Percentiles rank a stretch among this genome's conserved stretches.
These are phyloP conservation scores for Cucurbita maxima DNA, from an alignment of 306 rosid species.

Conservation along the genomic window DNA sequence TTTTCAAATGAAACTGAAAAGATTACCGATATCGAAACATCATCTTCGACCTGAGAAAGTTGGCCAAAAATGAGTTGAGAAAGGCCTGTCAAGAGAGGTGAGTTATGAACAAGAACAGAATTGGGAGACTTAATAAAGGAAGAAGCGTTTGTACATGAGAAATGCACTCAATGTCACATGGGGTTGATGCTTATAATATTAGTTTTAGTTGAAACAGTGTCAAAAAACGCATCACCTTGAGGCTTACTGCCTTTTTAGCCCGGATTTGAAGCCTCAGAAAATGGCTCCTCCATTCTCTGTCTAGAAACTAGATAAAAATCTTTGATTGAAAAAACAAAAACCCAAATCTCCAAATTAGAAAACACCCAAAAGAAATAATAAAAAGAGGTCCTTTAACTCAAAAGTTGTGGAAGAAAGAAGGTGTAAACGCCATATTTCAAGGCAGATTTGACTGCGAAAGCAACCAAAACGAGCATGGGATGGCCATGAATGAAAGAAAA, in stretches of 20 bases:
- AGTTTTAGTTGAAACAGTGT: background rate
- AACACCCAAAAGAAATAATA: background rate
- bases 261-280: slow-evolving; percentile 41
- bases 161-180: slow-evolving; percentile 72
- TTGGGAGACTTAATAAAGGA: background rate
- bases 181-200: slow-evolving; percentile 19
- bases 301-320: background rate
- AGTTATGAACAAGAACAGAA: background rate
- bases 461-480: background rate
- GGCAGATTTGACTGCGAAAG: slow-evolving; percentile 8
- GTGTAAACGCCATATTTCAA: background rate
- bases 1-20: background rate
- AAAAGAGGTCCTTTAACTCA: background rate
- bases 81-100: background rate
- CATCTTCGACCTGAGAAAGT: background rate
- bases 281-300: slow-evolving; percentile 24
- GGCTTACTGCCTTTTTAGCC: slow-evolving; percentile 25
- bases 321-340: background rate
- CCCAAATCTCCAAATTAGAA: background rate
- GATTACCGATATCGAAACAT: background rate
- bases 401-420: too few species aligned
- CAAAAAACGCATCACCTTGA: slow-evolving; percentile 21
- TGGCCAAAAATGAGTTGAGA: background rate
- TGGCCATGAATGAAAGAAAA: background rate
- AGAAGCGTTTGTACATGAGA: slow-evolving; percentile 23